These are phyloP conservation scores for Melaleuca quinquenervia DNA, from an alignment of 345 rosid genomes.

Conservation along the genomic window DNA sequence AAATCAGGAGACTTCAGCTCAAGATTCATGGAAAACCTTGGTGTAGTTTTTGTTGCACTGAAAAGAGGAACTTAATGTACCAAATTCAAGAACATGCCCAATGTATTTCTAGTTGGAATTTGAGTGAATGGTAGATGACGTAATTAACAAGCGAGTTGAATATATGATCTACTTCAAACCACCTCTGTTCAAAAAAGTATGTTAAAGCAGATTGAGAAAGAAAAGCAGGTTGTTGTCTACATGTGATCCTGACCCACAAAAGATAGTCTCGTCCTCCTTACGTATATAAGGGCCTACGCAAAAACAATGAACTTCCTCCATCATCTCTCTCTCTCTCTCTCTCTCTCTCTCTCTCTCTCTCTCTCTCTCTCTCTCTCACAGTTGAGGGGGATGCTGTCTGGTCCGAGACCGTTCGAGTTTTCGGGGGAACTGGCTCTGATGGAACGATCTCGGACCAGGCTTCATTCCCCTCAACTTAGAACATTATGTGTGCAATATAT, in stretches of 20 bases:
- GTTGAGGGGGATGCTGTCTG: slow-evolving; percentile 8
- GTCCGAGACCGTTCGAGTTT: neutral
- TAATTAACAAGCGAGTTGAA: neutral
- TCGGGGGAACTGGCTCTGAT: neutral
- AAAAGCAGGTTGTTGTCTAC: neutral
- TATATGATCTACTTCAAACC: neutral
- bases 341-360: neutral
- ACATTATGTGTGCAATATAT: neutral
- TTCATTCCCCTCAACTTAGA: slow-evolving; percentile 42
- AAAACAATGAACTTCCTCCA: neutral
- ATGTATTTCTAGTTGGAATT: neutral
- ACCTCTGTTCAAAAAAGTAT: neutral
- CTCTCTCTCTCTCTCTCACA: neutral
- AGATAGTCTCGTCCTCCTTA: neutral
- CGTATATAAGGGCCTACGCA: neutral
- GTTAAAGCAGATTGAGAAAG: neutral
- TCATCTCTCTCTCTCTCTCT: neutral
- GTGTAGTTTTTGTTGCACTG: neutral
- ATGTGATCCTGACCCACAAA: neutral
- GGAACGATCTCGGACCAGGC: slow-evolving; percentile 59
- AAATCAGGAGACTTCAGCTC: neutral
- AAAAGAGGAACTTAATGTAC: neutral
- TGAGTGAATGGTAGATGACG: neutral
- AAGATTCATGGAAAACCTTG: neutral
- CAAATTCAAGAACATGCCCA: neutral